A percentile compares a stretch with the other conserved stretches of the same genome.
phyloP scores from a whole-genome alignment of 352 stramenopile genomes.

The Phytophthora constricta region DNA sequence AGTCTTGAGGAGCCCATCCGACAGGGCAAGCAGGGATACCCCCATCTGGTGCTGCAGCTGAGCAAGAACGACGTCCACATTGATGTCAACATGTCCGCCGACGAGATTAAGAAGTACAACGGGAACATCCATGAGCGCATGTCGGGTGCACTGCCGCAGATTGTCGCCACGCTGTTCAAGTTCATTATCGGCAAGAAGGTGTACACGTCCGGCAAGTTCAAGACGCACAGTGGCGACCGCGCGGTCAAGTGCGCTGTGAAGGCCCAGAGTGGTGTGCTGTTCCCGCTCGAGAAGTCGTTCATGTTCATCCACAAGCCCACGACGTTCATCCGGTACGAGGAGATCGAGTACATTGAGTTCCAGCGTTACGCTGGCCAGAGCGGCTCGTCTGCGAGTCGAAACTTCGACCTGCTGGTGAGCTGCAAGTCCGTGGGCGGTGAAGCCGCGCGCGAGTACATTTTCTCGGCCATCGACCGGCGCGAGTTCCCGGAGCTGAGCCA shows the following conservation, averaged over 20 bases:
- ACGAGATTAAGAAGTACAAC: conserved; percentile 98
- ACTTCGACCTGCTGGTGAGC: conserved; percentile 96
- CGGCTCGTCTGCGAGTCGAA: conserved; percentile 88
- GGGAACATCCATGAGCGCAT: conserved; percentile 97
- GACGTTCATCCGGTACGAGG: conserved; percentile 98
- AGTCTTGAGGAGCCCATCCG: conserved; percentile 98
- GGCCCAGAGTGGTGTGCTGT: conserved; percentile 97
- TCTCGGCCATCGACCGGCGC: conserved; percentile 96
- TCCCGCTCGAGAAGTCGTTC: conserved; percentile 98
- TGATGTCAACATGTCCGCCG: conserved; percentile 95
- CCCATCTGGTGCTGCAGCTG: conserved; percentile 98
- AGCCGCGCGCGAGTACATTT: conserved; percentile 91
- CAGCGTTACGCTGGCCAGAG: conserved; percentile 95
- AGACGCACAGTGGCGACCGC: conserved; percentile 86
- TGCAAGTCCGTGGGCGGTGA: conserved; percentile 90
- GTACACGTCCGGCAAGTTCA: conserved; percentile 94
- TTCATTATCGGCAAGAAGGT: conserved; percentile 97
- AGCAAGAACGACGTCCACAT: conserved; percentile 88
- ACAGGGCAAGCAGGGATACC: conserved; percentile 98
- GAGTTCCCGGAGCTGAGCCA: conserved; percentile 95
- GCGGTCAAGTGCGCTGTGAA: conserved; percentile 93
- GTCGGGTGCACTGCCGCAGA: conserved; percentile 95
- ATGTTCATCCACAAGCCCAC: conserved; percentile 99
- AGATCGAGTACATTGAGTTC: conserved; percentile 99
- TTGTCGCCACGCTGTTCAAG: conserved; percentile 99